Conservation (phyloP, 441 rosid species). For the Geranium incanum region DNA sequence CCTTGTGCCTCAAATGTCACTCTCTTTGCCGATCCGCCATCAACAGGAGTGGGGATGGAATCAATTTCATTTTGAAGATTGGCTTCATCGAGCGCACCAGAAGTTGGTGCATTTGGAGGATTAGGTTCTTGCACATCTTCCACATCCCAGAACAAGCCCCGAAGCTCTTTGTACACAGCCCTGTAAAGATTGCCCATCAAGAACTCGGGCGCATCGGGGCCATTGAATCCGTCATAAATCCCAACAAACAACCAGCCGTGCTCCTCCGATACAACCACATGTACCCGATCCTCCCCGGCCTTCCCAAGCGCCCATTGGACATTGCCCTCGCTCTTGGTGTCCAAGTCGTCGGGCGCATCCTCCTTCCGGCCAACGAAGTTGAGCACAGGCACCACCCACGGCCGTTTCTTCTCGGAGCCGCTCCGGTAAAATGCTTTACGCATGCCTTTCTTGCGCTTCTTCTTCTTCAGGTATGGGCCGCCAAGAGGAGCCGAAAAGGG, state of each 20-base stretch:
- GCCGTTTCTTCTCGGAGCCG: conserved; percentile 69
- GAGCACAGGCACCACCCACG: conserved; percentile 91
- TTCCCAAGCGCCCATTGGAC: conserved; percentile 96
- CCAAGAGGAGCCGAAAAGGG: conserved; percentile 95
- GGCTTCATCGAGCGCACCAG: conserved; percentile 9
- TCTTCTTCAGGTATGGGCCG: conserved; percentile 43
- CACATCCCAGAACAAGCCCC: conserved; percentile 86
- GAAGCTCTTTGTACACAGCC: conserved; percentile 71
- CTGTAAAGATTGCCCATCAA: conserved; percentile 94
- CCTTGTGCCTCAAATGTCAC: conserved; percentile 54
- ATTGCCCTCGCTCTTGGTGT: conserved; percentile 34
- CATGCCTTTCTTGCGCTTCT: conserved; percentile 54
- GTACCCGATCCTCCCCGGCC: conserved; percentile 96
- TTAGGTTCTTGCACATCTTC: conserved; percentile 39
- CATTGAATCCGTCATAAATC: conserved; percentile 33
- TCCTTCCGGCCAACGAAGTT: conserved; percentile 51
- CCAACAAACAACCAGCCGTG: conserved; percentile 96
- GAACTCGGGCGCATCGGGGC: conserved; percentile 78
- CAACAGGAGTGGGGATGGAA: conserved; percentile 23
- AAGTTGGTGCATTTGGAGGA: conserved; percentile 15
- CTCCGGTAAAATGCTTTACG: conserved; percentile 45
- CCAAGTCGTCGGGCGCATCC: conserved; percentile 23
- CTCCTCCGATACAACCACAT: conserved; percentile 90
- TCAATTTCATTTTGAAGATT: conserved; percentile 22
- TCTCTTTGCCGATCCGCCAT: conserved; percentile 33